phyloP scores from a whole-genome alignment of 2,329 filamentous ascomycete species.

The Juglanconis juglandina region DNA sequence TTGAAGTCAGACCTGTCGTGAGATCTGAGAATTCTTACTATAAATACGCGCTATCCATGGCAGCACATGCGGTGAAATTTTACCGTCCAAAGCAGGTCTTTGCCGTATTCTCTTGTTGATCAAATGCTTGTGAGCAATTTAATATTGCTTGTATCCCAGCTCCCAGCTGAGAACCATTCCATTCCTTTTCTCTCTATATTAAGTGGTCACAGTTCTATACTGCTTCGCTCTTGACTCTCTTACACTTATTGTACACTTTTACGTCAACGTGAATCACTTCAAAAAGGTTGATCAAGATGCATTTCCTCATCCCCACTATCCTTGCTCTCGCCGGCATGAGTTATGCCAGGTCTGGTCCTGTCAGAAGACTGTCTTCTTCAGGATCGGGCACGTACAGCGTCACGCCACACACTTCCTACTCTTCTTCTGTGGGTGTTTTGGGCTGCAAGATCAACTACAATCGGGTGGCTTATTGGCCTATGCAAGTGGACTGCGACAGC shows the following conservation, averaged over 20 bases:
- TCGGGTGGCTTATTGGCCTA: constrained; percentile 60
- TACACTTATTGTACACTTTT: not conserved
- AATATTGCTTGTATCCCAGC: too few relatives aligned
- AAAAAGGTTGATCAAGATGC: not conserved
- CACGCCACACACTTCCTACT: constrained; percentile 56
- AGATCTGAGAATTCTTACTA: too few relatives aligned
- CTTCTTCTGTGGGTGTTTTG: constrained; percentile 54
- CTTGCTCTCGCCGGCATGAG: not conserved
- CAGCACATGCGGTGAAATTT: too few relatives aligned
- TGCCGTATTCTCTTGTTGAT: too few relatives aligned
- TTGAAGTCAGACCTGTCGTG: too few relatives aligned
- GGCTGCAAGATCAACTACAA: constrained; percentile 61
- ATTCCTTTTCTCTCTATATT: too few relatives aligned
- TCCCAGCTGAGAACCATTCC: too few relatives aligned
- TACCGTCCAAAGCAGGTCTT: too few relatives aligned
- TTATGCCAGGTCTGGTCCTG: not conserved
- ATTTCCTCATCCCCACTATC: not conserved
- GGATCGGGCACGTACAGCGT: constrained; percentile 29
- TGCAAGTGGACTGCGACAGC: constrained; percentile 49
- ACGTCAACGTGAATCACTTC: not conserved
- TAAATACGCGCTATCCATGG: too few relatives aligned
- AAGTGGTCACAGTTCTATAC: too few relatives aligned
- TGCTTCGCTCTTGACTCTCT: not conserved
- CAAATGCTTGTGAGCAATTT: too few relatives aligned
- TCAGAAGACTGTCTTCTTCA: not conserved